Evolutionary conservation across 768 basidiomycete genomes (phyloP).

Genomic region (Kwoniella bestiolae): DNA sequence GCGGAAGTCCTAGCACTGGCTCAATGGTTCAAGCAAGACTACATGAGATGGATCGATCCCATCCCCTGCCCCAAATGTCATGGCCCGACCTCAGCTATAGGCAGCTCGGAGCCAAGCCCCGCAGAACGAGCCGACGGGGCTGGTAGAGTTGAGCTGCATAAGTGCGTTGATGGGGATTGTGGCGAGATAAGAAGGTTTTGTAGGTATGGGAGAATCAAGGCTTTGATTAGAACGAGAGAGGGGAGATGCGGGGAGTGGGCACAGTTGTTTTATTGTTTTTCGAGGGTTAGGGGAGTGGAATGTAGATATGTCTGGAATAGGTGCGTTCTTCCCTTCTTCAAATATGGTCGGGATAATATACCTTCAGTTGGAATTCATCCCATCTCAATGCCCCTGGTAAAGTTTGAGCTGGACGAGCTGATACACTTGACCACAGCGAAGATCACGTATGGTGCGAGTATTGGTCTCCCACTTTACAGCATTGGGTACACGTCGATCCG

Average conservation of each 20-base stretch:
- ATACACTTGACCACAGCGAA: conserved; percentile 41
- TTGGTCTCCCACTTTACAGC: conserved; percentile 47
- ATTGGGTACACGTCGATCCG: conserved; percentile 61
- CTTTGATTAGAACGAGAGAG: conserved; percentile 54
- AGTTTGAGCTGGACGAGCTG: no score
- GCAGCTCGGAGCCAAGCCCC: conserved; percentile 35
- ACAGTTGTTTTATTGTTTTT: conserved; percentile 59
- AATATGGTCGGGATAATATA: no score
- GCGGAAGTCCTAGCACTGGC: conserved; percentile 56
- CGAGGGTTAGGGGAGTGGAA: conserved; percentile 55
- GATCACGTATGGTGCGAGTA: conserved; percentile 61
- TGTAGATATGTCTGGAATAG: conserved; percentile 57
- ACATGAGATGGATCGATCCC: conserved; percentile 60
- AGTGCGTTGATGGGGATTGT: conserved; percentile 46
- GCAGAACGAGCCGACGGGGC: conserved; percentile 56
- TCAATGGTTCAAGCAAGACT: conserved; percentile 59
- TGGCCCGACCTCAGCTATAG: conserved; percentile 37
- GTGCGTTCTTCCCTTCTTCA: no score
- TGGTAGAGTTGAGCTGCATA: conserved; percentile 58
- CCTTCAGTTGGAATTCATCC: no score
- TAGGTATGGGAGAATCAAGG: conserved; percentile 54
- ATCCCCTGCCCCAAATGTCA: conserved; percentile 57
- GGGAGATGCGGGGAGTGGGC: conserved; percentile 60
- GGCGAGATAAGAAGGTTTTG: conserved; percentile 53
- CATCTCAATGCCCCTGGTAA: no score